Percentiles rank a stretch among this genome's conserved stretches.
Conservation (phyloP, 768 basidiomycete genomes). For the Terana coerulea region DNA sequence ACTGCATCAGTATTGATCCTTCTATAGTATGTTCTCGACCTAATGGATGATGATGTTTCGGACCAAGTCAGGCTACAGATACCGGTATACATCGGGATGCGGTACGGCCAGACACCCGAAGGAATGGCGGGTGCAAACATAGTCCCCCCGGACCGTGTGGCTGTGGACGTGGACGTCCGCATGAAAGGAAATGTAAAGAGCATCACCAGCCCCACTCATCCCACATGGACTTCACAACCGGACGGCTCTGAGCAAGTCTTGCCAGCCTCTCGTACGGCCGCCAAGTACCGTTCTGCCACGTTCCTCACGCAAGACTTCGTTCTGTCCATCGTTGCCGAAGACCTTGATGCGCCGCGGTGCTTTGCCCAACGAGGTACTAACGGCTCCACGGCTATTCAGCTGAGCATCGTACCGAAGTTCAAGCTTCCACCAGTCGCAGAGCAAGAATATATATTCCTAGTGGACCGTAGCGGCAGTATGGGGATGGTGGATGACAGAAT, state of each 20-base stretch:
- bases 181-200: conserved; percentile 40
- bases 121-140: conserved; percentile 34
- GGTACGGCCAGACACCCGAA: conserved; percentile 45
- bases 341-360: conserved; percentile 51
- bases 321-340: conserved; percentile 43
- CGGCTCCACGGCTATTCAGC: conserved; percentile 44
- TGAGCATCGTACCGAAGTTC: conserved; percentile 52
- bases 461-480: conserved; percentile 63
- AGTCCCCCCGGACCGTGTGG: conserved; percentile 24
- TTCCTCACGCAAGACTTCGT: conserved; percentile 50
- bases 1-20: conserved; percentile 37
- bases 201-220: conserved; percentile 42
- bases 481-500: conserved; percentile 38
- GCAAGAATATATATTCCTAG: conserved; percentile 59
- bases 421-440: conserved; percentile 35
- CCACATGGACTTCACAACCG: no score
- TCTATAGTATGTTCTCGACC: conserved; percentile 10
- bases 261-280: conserved; percentile 36
- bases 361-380: conserved; percentile 42
- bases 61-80: conserved; percentile 53
- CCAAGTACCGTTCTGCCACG: conserved; percentile 34
- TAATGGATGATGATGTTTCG: conserved; percentile 26
- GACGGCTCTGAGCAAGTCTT: conserved; percentile 1
- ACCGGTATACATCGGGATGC: conserved; percentile 44
- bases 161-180: conserved; percentile 44